Percentiles rank a stretch among this genome's conserved stretches.
phyloP scores from a whole-genome alignment of 495 filamentous ascomycete species.

The Neurospora africana region DNA sequence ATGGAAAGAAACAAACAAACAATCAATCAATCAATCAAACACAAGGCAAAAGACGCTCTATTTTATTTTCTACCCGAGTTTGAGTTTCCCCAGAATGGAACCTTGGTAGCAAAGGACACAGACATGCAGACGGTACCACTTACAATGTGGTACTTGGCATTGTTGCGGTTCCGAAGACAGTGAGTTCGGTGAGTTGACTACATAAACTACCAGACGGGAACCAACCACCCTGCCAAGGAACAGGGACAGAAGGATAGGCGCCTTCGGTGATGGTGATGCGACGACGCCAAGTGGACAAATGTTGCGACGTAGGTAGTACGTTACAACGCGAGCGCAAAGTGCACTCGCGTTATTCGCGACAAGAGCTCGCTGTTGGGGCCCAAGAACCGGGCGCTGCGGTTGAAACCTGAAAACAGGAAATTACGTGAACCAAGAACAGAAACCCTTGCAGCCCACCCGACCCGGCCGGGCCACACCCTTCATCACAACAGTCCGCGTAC shows the following conservation, averaged over 20 bases:
- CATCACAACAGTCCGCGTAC: not conserved
- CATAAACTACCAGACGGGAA: not conserved
- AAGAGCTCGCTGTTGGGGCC: not conserved
- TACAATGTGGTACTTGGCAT: not conserved
- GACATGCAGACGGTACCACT: not conserved
- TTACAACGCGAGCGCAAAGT: not conserved
- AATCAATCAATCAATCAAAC: not conserved
- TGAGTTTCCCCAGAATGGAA: not conserved
- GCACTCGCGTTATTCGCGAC: not conserved
- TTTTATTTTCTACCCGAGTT: not conserved
- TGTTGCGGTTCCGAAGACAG: not conserved
- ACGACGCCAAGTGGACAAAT: not conserved
- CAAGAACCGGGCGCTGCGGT: not conserved
- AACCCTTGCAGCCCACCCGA: not conserved
- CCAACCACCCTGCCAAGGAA: not conserved
- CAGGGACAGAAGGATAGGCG: not conserved
- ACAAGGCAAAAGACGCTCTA: not conserved
- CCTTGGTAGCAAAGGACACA: not conserved
- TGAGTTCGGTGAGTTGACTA: not conserved
- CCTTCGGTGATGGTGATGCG: not conserved
- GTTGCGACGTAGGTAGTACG: not conserved
- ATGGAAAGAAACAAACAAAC: not conserved
- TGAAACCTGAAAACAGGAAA: not conserved
- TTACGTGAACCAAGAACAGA: not conserved
- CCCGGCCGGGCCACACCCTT: not conserved